A percentile compares a stretch with the other conserved stretches of the same genome.
Conservation (phyloP, 2,329 filamentous ascomycete species). For the Alternaria hordeiaustralica region DNA sequence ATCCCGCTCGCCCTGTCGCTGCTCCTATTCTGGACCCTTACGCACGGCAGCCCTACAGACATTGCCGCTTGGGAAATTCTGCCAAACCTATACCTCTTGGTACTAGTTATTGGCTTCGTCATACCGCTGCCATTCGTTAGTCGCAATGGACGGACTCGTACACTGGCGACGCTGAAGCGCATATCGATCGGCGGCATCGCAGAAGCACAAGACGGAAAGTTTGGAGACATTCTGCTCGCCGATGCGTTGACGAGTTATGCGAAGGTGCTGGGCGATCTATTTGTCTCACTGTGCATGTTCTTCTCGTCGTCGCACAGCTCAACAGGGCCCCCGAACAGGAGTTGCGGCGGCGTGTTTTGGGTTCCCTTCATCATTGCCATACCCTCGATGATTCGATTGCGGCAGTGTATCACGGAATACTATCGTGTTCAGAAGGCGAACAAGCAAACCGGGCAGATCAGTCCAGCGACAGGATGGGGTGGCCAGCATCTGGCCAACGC, state of each 20-base stretch:
- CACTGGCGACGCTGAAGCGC: conserved; percentile 77
- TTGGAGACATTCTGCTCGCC: conserved; percentile 90
- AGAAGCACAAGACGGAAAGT: conserved; percentile 86
- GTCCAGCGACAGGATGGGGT: conserved; percentile 69
- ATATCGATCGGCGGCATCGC: conserved; percentile 86
- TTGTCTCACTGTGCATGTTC: conserved; percentile 91
- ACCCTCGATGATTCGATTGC: conserved; percentile 83
- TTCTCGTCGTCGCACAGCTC: conserved; percentile 73
- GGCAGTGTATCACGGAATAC: conserved; percentile 93
- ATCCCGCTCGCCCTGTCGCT: conserved; percentile 74
- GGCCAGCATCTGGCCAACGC: conserved; percentile 93
- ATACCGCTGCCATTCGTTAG: conserved; percentile 74
- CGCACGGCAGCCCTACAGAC: conserved; percentile 70
- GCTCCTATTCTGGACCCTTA: conserved; percentile 81
- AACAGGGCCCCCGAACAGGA: conserved; percentile 80
- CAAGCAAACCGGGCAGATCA: conserved; percentile 45
- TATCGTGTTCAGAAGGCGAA: conserved; percentile 69
- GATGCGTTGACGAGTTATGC: conserved; percentile 95
- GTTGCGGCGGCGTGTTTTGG: conserved; percentile 77
- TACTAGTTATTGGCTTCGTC: conserved; percentile 74
- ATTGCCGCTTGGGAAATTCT: conserved; percentile 84
- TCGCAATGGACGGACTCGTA: conserved; percentile 73
- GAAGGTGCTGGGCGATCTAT: conserved; percentile 88
- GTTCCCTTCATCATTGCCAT: conserved; percentile 85
- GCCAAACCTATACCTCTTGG: conserved; percentile 80